Percentiles rank a stretch among this genome's conserved stretches.
Evolutionary conservation across 2,329 filamentous ascomycete species (phyloP).

Genomic region (Epicoccum sorghinum): DNA sequence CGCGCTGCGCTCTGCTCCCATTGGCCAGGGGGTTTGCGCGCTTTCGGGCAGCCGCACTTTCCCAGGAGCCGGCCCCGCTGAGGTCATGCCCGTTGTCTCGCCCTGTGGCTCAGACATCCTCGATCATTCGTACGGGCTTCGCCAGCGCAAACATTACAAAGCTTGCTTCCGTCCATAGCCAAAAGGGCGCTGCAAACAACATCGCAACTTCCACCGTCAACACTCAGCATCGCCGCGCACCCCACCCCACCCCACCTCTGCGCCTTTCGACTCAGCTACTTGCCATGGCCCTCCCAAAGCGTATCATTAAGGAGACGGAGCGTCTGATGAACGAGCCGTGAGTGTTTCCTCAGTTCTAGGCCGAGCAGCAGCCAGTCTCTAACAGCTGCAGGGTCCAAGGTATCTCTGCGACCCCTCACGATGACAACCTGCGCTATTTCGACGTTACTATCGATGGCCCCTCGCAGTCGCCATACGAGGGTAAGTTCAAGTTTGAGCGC

Average conservation of each 20-base stretch:
- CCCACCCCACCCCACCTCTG: background rate
- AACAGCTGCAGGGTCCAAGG: conserved; percentile 75
- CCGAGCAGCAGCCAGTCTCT: conserved; percentile 1
- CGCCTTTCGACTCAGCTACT: background rate
- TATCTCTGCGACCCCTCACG: conserved; percentile 93
- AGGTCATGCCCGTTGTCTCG: conserved; percentile 17
- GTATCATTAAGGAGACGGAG: conserved; percentile 98
- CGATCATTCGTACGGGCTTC: conserved; percentile 2
- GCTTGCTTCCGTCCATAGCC: background rate
- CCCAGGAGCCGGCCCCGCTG: conserved; percentile 14
- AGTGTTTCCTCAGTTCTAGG: conserved; percentile 41
- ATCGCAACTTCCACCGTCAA: background rate
- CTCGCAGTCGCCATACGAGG: conserved; percentile 91
- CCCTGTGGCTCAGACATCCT: conserved; percentile 16
- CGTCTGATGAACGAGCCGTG: conserved; percentile 96
- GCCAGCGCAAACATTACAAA: conserved; percentile 14
- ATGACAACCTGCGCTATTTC: conserved; percentile 97
- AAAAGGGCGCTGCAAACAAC: background rate
- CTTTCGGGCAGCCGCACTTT: conserved; percentile 11
- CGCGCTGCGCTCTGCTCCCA: conserved; percentile 3
- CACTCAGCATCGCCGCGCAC: background rate
- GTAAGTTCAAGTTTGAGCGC: conserved; percentile 60
- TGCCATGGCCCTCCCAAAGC: conserved; percentile 78
- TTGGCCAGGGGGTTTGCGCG: background rate
- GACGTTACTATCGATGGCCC: conserved; percentile 97